Percentiles rank a stretch among this genome's conserved stretches.
phyloP scores from a whole-genome alignment of 78 protist species.

The Dictyostelium capitatum region DNA sequence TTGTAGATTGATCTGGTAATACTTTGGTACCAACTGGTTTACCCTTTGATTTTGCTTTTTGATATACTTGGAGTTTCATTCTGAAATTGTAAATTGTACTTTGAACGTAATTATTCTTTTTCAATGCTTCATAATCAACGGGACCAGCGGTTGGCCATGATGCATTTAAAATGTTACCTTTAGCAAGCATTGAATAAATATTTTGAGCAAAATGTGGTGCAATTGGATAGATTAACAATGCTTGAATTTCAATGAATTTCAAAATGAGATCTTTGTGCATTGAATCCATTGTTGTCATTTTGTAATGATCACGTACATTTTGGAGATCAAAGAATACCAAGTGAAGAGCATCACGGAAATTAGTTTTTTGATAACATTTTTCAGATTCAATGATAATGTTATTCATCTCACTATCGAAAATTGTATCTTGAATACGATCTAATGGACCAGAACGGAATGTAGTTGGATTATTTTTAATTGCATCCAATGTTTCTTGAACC shows the following conservation, averaged over 20 bases:
- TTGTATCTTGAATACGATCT: conserved; percentile 79
- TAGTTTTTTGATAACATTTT: conserved; percentile 81
- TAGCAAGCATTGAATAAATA: conserved; percentile 89
- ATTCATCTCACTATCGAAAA: conserved; percentile 88
- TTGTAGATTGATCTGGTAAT: conserved; percentile 42
- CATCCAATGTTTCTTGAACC: conserved; percentile 74
- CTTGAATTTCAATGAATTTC: conserved; percentile 88
- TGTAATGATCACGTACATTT: conserved; percentile 91
- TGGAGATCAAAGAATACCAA: conserved; percentile 91
- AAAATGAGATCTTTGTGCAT: conserved; percentile 87
- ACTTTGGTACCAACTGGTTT: conserved; percentile 27
- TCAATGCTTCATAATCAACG: conserved; percentile 54
- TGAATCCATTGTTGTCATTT: conserved; percentile 13
- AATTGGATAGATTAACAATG: conserved; percentile 95
- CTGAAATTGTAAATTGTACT: conserved; percentile 28
- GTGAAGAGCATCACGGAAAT: conserved; percentile 96
- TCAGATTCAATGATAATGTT: conserved; percentile 65
- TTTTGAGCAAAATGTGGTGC: conserved; percentile 97
- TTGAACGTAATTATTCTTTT: conserved; percentile 66
- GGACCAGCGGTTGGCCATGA: conserved; percentile 73
- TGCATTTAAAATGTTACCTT: conserved; percentile 77
- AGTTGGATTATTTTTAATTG: background rate
- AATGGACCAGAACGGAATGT: conserved; percentile 28
- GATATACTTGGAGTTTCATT: conserved; percentile 32
- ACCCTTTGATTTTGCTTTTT: conserved; percentile 64